A percentile compares a stretch with the other conserved stretches of the same genome.
Evolutionary conservation across 768 basidiomycete species (phyloP).

Genomic region (Lactarius trivialis): DNA sequence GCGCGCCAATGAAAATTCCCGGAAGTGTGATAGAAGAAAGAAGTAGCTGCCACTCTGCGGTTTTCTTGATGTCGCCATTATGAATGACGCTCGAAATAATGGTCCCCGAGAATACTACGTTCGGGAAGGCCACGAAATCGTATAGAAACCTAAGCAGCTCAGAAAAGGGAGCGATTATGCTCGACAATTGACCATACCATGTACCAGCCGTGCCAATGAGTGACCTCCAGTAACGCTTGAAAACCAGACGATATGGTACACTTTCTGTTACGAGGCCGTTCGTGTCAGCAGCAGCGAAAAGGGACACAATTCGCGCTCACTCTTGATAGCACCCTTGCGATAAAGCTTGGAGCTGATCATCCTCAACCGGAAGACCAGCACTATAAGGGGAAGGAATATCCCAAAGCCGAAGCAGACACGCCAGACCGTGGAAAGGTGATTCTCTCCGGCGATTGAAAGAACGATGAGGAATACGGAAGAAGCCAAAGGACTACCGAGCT

Average conservation of each 20-base stretch:
- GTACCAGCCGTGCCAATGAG: conserved; percentile 69
- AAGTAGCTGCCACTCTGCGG: conserved; percentile 63
- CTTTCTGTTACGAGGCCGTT: conserved; percentile 30
- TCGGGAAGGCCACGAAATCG: conserved; percentile 65
- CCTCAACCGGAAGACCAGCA: conserved; percentile 64
- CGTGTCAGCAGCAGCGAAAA: background rate
- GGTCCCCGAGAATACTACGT: conserved; percentile 59
- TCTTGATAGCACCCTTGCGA: conserved; percentile 57
- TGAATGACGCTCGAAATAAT: conserved; percentile 64
- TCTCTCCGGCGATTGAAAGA: conserved; percentile 55
- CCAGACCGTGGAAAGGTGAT: conserved; percentile 60
- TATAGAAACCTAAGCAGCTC: conserved; percentile 50
- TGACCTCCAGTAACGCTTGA: conserved; percentile 59
- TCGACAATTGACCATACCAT: conserved; percentile 38
- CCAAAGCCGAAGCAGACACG: conserved; percentile 61
- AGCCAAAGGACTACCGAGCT: conserved; percentile 63
- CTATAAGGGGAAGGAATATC: conserved; percentile 53
- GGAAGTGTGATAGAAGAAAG: conserved; percentile 33
- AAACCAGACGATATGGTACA: conserved; percentile 55
- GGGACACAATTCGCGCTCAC: conserved; percentile 29
- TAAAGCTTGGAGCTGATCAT: conserved; percentile 66
- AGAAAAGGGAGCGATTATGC: background rate
- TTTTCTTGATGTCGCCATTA: conserved; percentile 46
- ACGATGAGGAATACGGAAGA: conserved; percentile 62
- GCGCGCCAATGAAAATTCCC: conserved; percentile 37